phyloP scores from a whole-genome alignment of 1,139 yeast genomes.

The Nadsonia commutata region DNA sequence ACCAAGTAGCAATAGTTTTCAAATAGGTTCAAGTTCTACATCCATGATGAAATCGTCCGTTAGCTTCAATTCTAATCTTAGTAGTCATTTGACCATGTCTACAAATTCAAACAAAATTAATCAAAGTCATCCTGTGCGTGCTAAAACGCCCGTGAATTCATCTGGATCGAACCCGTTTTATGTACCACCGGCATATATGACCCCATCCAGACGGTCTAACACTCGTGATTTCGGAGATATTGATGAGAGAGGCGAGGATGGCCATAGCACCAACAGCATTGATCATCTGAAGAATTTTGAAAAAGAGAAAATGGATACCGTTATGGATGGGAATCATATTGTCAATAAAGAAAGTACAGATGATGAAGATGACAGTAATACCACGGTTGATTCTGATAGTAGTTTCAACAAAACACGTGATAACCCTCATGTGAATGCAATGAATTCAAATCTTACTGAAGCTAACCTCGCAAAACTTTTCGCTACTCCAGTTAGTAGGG shows the following conservation, averaged over 20 bases:
- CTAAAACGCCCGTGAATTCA: background rate
- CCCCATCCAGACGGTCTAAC: background rate
- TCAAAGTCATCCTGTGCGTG: background rate
- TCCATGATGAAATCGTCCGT: background rate
- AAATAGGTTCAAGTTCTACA: background rate
- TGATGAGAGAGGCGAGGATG: too few relatives aligned
- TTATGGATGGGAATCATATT: too few relatives aligned
- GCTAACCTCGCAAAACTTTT: background rate
- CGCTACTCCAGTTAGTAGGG: background rate
- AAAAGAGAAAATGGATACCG: too few relatives aligned
- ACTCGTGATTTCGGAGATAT: background rate
- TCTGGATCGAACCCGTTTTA: background rate
- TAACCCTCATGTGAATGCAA: too few relatives aligned
- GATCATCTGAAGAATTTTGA: too few relatives aligned
- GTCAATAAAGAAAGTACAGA: too few relatives aligned
- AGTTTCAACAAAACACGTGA: too few relatives aligned
- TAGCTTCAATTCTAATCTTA: background rate
- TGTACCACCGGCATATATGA: background rate
- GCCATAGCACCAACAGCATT: too few relatives aligned
- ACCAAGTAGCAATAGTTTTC: background rate
- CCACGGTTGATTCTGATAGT: too few relatives aligned
- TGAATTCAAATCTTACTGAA: background rate
- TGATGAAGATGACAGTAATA: too few relatives aligned
- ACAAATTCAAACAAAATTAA: background rate
- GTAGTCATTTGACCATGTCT: background rate